phyloP scores from a whole-genome alignment of 306 rosid genomes.

The Potentilla sterilis region DNA sequence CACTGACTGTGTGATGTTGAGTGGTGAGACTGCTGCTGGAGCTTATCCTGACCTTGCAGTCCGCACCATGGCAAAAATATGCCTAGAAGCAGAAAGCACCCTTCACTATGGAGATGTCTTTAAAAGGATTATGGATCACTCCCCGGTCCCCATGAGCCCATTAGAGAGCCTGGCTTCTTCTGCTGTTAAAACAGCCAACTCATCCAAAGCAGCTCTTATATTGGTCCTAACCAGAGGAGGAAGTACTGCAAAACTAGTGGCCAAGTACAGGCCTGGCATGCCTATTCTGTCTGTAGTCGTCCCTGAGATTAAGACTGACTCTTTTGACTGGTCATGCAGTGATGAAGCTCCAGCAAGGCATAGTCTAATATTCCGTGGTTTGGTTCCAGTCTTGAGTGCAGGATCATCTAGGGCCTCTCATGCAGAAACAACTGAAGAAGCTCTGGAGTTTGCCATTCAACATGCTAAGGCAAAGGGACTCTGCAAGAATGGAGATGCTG shows the following conservation, averaged over 20 bases:
- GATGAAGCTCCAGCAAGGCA: slow-evolving; percentile 99
- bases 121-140: slow-evolving; percentile 79
- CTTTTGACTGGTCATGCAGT: slow-evolving; percentile 94
- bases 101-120: slow-evolving; percentile 73
- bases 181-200: slow-evolving; percentile 82
- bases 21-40: slow-evolving; percentile 96
- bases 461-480: slow-evolving; percentile 76
- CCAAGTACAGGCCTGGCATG: slow-evolving; percentile 94
- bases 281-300: slow-evolving; percentile 96
- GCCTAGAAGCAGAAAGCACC: slow-evolving; percentile 80
- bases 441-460: slow-evolving; percentile 74
- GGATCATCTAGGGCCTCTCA: slow-evolving; percentile 90
- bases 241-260: slow-evolving; percentile 90
- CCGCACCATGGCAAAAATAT: slow-evolving; percentile 77
- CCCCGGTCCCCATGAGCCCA: slow-evolving; percentile 88
- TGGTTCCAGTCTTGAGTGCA: slow-evolving; percentile 82
- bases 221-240: slow-evolving; percentile 83
- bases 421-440: slow-evolving; percentile 89
- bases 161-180: slow-evolving; percentile 88
- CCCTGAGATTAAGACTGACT: slow-evolving; percentile 86
- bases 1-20: slow-evolving; percentile 89
- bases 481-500: slow-evolving; percentile 83
- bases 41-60: slow-evolving; percentile 89
- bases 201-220: slow-evolving; percentile 69
- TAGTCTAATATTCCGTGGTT: slow-evolving; percentile 93